Conservation (phyloP, 139 green algal species). For the Raphidocelis subcapitata region DNA sequence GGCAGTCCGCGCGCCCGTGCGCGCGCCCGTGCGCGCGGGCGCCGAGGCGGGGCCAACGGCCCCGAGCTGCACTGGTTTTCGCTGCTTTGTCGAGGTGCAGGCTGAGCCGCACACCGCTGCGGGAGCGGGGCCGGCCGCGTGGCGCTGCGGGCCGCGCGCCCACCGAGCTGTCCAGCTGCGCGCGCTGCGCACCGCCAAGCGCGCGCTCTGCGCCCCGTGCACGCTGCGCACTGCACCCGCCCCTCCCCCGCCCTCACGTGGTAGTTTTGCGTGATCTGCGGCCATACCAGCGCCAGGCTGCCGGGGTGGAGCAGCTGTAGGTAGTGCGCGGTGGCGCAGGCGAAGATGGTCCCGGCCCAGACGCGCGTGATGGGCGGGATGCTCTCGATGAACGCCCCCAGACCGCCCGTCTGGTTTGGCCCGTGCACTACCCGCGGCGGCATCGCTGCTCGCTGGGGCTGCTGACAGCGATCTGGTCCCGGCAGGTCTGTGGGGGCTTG, state of each 20-base stretch:
- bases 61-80: neutral
- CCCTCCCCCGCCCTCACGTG: conserved; percentile 33
- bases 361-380: conserved; percentile 56
- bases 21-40: too few species aligned
- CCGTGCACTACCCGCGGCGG: too few species aligned
- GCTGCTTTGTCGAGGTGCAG: neutral
- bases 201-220: neutral
- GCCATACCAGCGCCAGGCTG: conserved; percentile 37
- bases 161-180: neutral
- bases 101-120: too few species aligned
- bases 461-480: too few species aligned
- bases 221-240: too few species aligned
- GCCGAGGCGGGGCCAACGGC: neutral
- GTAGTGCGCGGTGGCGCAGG: neutral
- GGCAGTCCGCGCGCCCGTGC: too few species aligned
- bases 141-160: neutral
- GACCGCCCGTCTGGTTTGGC: neutral
- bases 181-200: neutral
- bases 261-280: conserved; percentile 47
- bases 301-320: conserved; percentile 34
- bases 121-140: too few species aligned
- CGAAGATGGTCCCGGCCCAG: conserved; percentile 41
- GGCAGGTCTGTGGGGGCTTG: too few species aligned
- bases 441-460: too few species aligned
- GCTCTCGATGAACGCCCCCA: conserved; percentile 42